Evolutionary conservation across 1,139 yeast genomes (phyloP).

Genomic region (Protomyces arabidopsidicola): DNA sequence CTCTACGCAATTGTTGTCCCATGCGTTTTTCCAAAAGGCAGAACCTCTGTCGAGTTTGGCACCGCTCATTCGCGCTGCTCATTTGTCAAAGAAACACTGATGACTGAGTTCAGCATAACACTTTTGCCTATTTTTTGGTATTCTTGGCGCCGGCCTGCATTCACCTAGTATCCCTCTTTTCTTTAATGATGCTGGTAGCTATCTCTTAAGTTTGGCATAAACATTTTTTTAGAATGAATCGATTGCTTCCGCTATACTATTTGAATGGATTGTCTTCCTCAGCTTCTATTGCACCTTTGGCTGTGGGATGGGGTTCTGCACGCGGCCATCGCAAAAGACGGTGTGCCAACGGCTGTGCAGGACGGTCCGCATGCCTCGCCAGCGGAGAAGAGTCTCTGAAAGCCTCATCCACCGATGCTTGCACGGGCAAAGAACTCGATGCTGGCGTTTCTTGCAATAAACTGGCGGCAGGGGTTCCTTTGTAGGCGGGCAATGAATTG

Average conservation of each 20-base stretch:
- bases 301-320: neutral
- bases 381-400: neutral
- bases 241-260: neutral
- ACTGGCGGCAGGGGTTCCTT: neutral
- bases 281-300: neutral
- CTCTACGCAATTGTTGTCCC: conserved; percentile 67
- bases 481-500: too few relatives aligned
- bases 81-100: conserved; percentile 13
- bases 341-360: neutral
- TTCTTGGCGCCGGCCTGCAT: too few relatives aligned
- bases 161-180: too few relatives aligned
- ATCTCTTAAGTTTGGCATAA: too few relatives aligned
- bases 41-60: conserved; percentile 72
- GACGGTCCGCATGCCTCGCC: neutral
- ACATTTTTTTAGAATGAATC: too few relatives aligned
- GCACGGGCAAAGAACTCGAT: too few relatives aligned
- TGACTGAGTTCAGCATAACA: neutral
- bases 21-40: conserved; percentile 66
- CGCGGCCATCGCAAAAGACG: neutral
- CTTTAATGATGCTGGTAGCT: too few relatives aligned
- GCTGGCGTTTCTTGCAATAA: too few relatives aligned
- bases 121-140: too few relatives aligned
- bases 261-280: neutral
- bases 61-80: conserved; percentile 44
- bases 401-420: too few relatives aligned